Base-by-base conservation (phyloP, 1,284 basidiomycete species). In the Malassezia sympodialis region DNA sequence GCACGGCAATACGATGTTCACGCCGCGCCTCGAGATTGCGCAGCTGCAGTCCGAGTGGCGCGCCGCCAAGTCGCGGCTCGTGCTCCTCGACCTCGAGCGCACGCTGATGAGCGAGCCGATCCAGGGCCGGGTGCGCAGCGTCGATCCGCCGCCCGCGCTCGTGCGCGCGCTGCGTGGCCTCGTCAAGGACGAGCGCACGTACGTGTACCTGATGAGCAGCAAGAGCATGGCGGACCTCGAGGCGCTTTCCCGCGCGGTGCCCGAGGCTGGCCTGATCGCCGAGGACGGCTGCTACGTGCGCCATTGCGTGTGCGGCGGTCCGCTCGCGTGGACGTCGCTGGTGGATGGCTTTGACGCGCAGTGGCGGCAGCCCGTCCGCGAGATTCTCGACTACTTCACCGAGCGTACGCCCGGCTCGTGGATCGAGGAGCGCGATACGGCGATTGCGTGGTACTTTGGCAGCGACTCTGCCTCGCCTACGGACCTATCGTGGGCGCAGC, bases 201-300 rank as follows among this genome's bases (percentile, higher is more conserved):
- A 86, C 58, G 85, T 90, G 21, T 90, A 87, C 83, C 61, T 90
- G 48, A 77, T 90, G 59, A 89, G 86, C 68, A 87, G 87, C 12
- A 72, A 88, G 60, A 80, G 82, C 12, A 78, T 83, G 34, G 80
- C 80, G 17, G 80, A 82, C 34, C 72, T 90, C 49, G 83, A 86
- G 60, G 15, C 17, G 8, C 30, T 57, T 4, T 60, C 65, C 17
- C 78, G 78, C 53, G 76, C 77, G 55, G 78, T 84, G 19, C 84
- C 86, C 4, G 79, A 79, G 34, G 76, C 88, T 49, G 88, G 88
- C n/a, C 81, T 90, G 58, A 82, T 88, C 0, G 86, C 87, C 0
- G 88, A 90, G 77, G 88, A 90, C 59, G 88, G 88, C 1, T 90
- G 88, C 75, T 88, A 83, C 70, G 81, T 89, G 70, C 84, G 83